phyloP scores from a whole-genome alignment of 2,329 filamentous ascomycete genomes.

The Calonectria naviculata region DNA sequence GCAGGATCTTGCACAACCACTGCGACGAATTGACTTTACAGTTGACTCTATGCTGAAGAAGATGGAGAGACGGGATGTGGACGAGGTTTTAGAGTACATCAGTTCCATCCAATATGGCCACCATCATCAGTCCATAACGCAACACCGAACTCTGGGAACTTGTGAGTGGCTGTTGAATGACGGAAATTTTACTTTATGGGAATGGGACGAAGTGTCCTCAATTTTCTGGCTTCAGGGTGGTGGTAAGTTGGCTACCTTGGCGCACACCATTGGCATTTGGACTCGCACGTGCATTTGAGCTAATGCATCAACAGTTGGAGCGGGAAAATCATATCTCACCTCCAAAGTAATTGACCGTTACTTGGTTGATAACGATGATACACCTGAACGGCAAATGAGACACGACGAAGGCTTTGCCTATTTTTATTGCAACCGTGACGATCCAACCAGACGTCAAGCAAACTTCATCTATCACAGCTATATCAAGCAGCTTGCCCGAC shows the following conservation, averaged over 20 bases:
- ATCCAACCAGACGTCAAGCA: not conserved
- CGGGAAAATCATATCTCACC: slow-evolving; percentile 7
- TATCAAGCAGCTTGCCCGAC: not conserved
- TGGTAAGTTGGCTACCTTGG: slow-evolving; percentile 7
- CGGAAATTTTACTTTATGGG: not conserved
- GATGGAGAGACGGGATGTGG: not conserved
- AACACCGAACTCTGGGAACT: not conserved
- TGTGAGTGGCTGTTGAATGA: slow-evolving; percentile 6
- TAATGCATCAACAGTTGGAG: not conserved
- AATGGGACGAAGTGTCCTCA: not conserved
- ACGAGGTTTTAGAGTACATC: not conserved
- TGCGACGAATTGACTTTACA: not conserved
- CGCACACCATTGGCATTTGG: no score
- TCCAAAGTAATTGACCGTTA: slow-evolving; percentile 16
- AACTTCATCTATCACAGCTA: not conserved
- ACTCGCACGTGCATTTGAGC: no score
- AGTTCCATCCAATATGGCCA: not conserved
- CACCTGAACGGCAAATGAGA: no score
- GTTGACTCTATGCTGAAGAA: not conserved
- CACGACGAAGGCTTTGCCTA: slow-evolving; percentile 12
- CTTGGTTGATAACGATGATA: not conserved
- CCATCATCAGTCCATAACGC: not conserved
- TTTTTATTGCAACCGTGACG: slow-evolving; percentile 3
- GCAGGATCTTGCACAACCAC: not conserved
- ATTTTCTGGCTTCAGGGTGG: slow-evolving; percentile 3